Percentiles rank a stretch among this genome's conserved stretches.
Conservation (phyloP, 1,284 basidiomycete species). For the Trametes versicolor region DNA sequence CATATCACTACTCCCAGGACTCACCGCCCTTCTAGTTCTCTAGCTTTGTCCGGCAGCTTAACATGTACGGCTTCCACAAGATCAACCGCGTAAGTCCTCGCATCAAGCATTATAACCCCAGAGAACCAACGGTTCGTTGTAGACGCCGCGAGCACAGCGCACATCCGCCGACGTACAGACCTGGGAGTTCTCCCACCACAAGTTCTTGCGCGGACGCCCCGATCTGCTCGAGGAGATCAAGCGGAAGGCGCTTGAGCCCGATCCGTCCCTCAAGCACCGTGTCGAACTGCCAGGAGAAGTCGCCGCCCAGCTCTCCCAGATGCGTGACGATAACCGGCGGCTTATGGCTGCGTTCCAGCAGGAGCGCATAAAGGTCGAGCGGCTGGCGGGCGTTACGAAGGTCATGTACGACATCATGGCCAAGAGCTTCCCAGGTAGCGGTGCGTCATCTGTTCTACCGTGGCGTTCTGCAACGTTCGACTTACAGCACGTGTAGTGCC, state of each 20-base stretch:
- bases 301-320: slow-evolving; percentile 69
- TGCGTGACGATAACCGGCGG: slow-evolving; percentile 74
- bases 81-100: slow-evolving; percentile 71
- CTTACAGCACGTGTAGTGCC: slow-evolving; percentile 54
- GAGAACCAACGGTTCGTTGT: slow-evolving; percentile 27
- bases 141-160: slow-evolving; percentile 87
- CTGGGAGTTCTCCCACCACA: slow-evolving; percentile 91
- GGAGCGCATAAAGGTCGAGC: slow-evolving; percentile 58
- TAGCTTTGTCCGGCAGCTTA: slow-evolving; percentile 89
- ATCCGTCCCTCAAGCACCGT: slow-evolving; percentile 70
- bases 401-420: slow-evolving; percentile 67
- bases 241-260: slow-evolving; percentile 83
- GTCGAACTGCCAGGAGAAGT: slow-evolving; percentile 84
- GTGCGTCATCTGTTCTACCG: slow-evolving; percentile 49
- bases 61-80: slow-evolving; percentile 92
- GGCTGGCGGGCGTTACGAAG: slow-evolving; percentile 50
- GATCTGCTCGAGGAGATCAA: slow-evolving; percentile 89
- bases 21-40: slow-evolving; percentile 69
- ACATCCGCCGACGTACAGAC: slow-evolving; percentile 83
- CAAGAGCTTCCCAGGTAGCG: slow-evolving; percentile 60
- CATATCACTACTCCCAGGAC: slow-evolving; percentile 15
- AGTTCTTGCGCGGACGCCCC: slow-evolving; percentile 83
- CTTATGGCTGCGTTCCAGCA: slow-evolving; percentile 60
- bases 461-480: not conserved
- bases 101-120: not conserved